Evolutionary conservation across 2,329 filamentous ascomycete genomes (phyloP), one percentile per base, ranked within the genome.

Genomic region (Mollisiaceae sp.): DNA sequence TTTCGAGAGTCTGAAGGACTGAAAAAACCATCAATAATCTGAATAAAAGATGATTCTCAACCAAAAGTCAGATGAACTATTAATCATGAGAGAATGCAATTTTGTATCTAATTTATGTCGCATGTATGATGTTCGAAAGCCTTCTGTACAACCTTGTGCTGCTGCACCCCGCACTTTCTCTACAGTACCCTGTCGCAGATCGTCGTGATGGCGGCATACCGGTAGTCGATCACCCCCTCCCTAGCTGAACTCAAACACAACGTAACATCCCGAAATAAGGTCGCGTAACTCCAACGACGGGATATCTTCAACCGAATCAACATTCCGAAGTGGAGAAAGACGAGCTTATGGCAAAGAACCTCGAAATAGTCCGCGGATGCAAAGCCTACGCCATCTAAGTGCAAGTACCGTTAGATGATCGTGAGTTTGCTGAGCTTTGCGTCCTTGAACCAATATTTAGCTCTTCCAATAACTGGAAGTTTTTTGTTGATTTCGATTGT

Each of bases 371-470:
- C n/a, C n/a, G 6, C 27, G 38, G 8, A 9, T n/a, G 43, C 43
- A 20, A 9, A 20, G 8, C 4, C 43, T 18, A 4, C 8, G 6
- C 4, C 45, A 12, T 24, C 11, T 50, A 24, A 11, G 8, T 14
- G 22, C n/a, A 14, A 24, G 20, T 43, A 24, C n/a, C 24, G n/a
- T 20, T 27, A 50, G 22, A 50, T 24, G n/a, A 50, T 50, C 1
- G 45, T 24, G n/a, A 50, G 5, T 20, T 20, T 27, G n/a, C 20
- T n/a, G n/a, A 24, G 45, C n/a, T 50, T 20, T 8, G 45, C 45
- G 12, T 50, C 22, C 20, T 50, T 50, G 45, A 24, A 50, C 45
- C 45, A 50, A 20, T 50, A n/a, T 50, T 50, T 50, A 8, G 45
- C n/a, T 8, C n/a, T n/a, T n/a, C n/a, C n/a, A n/a, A n/a, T n/a